Evolutionary conservation across 2,329 filamentous ascomycete genomes (phyloP).

Genomic region (Huntiella omanensis): DNA sequence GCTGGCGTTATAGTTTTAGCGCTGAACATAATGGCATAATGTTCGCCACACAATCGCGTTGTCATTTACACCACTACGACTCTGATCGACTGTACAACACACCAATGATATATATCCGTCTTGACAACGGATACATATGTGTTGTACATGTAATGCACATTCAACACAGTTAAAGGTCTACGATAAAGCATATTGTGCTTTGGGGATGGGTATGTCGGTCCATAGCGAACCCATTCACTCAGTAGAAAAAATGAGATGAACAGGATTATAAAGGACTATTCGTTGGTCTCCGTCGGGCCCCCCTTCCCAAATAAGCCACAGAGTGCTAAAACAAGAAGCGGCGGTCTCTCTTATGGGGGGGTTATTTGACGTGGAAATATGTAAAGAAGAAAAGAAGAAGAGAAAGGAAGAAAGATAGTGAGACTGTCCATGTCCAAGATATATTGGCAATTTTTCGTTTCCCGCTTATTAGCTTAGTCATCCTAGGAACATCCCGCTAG

Average conservation of each 20-base stretch:
- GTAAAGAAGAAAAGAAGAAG: conserved; percentile 26
- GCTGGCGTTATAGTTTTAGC: no score
- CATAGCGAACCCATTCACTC: conserved; percentile 44
- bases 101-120: no score
- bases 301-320: conserved; percentile 12
- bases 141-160: no score
- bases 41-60: no score
- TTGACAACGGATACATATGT: no score
- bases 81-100: no score
- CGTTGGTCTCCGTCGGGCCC: conserved; percentile 33
- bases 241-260: conserved; percentile 26
- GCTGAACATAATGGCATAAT: no score
- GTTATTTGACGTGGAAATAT: conserved; percentile 25
- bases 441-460: conserved; percentile 4
- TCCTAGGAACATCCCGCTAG: neutral
- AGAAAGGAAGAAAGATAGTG: conserved; percentile 8
- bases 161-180: no score
- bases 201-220: conserved; percentile 28
- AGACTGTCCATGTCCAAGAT: neutral
- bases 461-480: conserved; percentile 5
- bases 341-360: conserved; percentile 9
- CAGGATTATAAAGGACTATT: conserved; percentile 41
- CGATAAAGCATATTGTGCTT: no score
- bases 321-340: conserved; percentile 12
- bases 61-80: no score